Evolutionary conservation across 495 filamentous ascomycete genomes (phyloP).

Genomic region (Aspergillus egyptiacus): DNA sequence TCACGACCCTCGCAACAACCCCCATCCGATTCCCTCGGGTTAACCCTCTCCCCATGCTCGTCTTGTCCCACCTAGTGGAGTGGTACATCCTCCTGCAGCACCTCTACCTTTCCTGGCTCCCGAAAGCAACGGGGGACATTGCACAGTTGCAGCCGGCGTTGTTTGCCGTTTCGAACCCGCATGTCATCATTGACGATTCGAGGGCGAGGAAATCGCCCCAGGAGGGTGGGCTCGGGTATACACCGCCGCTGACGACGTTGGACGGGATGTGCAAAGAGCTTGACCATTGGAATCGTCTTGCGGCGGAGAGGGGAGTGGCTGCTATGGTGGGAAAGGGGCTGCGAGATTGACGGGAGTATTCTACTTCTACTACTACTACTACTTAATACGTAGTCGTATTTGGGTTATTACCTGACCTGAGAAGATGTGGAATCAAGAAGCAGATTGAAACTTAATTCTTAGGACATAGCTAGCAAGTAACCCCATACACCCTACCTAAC

Average conservation of each 20-base stretch:
- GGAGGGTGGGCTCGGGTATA: conserved; percentile 48
- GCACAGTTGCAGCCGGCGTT: conserved; percentile 48
- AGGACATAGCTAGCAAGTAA: no score
- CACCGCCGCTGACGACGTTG: conserved; percentile 44
- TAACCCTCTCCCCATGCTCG: conserved; percentile 27
- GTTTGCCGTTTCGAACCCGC: conserved; percentile 46
- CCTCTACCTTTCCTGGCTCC: conserved; percentile 38
- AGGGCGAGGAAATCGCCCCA: conserved; percentile 36
- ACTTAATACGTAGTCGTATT: no score
- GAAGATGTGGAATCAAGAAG: no score
- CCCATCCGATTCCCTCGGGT: conserved; percentile 28
- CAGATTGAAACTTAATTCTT: no score
- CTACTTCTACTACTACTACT: not conserved
- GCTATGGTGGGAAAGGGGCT: conserved; percentile 9
- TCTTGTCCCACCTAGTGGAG: conserved; percentile 46
- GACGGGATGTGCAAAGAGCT: conserved; percentile 51
- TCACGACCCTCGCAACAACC: conserved; percentile 27
- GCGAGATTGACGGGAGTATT: not conserved
- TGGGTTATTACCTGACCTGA: no score
- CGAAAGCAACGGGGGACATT: conserved; percentile 35
- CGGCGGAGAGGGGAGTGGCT: conserved; percentile 12
- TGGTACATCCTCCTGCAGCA: conserved; percentile 43
- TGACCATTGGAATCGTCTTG: conserved; percentile 16
- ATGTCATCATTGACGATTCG: conserved; percentile 43
- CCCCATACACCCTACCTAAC: no score